Conservation (phyloP, 371 early-diverging fungal genomes). For the Lichtheimia corymbifera region DNA sequence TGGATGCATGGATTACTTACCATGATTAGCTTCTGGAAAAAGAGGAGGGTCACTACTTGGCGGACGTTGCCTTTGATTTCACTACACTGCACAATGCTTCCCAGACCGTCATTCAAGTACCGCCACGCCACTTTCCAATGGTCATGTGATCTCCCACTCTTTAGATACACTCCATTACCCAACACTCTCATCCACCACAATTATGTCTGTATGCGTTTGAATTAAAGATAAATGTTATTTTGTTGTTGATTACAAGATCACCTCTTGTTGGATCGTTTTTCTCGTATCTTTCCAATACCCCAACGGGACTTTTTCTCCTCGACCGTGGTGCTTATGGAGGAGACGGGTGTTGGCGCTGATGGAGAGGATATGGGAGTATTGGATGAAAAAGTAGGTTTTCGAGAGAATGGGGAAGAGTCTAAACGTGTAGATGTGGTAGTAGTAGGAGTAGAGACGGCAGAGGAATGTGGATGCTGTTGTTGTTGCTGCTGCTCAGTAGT, state of each 20-base stretch:
- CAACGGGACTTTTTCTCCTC: conserved; percentile 40
- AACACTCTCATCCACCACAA: no score
- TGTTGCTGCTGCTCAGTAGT: conserved; percentile 1
- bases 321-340: conserved; percentile 6
- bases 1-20: conserved; percentile 4
- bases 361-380: conserved; percentile 2
- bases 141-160: no score
- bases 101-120: no score
- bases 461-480: conserved; percentile 1
- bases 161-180: no score
- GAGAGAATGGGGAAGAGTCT: conserved; percentile 6
- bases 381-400: conserved; percentile 3
- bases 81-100: no score
- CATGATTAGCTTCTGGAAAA: conserved; percentile 3
- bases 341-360: conserved; percentile 6
- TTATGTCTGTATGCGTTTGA: no score
- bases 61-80: not conserved
- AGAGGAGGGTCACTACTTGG: not conserved
- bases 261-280: conserved; percentile 20
- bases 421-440: conserved; percentile 8
- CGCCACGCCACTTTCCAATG: no score
- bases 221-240: no score
- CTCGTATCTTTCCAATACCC: conserved; percentile 29
- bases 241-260: conserved; percentile 1
- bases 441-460: not conserved